These are phyloP conservation scores for Dryas octopetala DNA, from an alignment of 306 rosid genomes.

Conservation along the genomic window DNA sequence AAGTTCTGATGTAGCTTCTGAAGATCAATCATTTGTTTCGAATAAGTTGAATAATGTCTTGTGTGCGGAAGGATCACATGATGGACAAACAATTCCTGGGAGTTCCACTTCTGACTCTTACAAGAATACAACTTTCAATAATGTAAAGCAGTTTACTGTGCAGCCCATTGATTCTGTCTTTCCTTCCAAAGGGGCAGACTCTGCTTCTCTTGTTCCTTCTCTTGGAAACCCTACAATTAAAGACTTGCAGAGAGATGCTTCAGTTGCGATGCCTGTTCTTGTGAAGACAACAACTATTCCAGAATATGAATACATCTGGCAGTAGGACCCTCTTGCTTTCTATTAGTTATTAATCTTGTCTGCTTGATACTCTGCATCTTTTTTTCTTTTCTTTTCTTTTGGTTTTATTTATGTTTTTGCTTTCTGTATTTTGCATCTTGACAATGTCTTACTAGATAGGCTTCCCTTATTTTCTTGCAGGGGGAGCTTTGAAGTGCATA, in stretches of 20 bases:
- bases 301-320: slow-evolving; percentile 79
- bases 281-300: slow-evolving; percentile 59
- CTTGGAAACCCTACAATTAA: slow-evolving; percentile 41
- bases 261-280: slow-evolving; percentile 34
- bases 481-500: slow-evolving; percentile 74
- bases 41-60: slow-evolving; percentile 41
- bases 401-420: slow-evolving; percentile 13
- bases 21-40: slow-evolving; percentile 41
- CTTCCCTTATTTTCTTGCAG: slow-evolving; percentile 46
- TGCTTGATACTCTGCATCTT: slow-evolving; percentile 19
- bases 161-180: slow-evolving; percentile 31
- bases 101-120: slow-evolving; percentile 35
- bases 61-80: slow-evolving; percentile 42
- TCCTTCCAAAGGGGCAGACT: slow-evolving; percentile 36
- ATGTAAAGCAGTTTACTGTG: slow-evolving; percentile 34
- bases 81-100: slow-evolving; percentile 36
- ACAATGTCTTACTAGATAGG: slow-evolving; percentile 20
- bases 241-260: slow-evolving; percentile 39
- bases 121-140: slow-evolving; percentile 35
- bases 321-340: slow-evolving; percentile 54
- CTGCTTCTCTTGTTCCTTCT: slow-evolving; percentile 33
- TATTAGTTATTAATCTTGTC: slow-evolving; percentile 5
- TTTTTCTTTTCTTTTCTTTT: background rate
- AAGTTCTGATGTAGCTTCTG: slow-evolving; percentile 45
- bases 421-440: slow-evolving; percentile 18